Evolutionary conservation across 257 asterid genomes (phyloP), one percentile per base, ranked within the genome.

Genomic region (Echites panduratus): DNA sequence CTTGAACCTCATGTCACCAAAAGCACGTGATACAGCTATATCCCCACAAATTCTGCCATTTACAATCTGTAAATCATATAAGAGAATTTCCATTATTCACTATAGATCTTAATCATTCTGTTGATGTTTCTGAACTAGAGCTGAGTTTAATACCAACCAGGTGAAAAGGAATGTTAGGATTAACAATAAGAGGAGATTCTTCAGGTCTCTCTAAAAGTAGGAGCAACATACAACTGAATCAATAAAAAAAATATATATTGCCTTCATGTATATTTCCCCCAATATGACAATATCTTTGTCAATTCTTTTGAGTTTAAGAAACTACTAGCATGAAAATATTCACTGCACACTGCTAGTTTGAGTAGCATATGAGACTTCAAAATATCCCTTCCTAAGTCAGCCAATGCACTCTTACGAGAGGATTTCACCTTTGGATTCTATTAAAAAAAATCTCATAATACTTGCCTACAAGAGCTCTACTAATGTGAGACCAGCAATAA

Each of bases 1-100:
- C 88, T 95, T 95, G 70, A 95, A 95, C 71, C 96, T 84, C 66
- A 86, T 79, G 81, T 95, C 99, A n/a, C 99, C 99, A 80, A 95
- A 92, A 70, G 99, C 89, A 79, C 97, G 99, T 52, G 99, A 92
- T 27, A 95, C 97, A 45, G 99, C 84, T 26, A 95, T 89, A 75
- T 95, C 98, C 59, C 97, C 97, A 70, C 99, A 92, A 44, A 95
- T 90, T 82, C 99, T 87, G 77, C 99, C 98, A 77, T 92, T 81
- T 50, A 59, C 79, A 75, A 95, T 91, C 98, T 93, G 84, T 73
- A 77, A 58, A 78, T 17, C 56, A 71, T 24, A 65, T 17, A 44
- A 70, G 71, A 72, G 40, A 54, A 19, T 14, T 45, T 29, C 59
- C 35, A 26, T 62, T 49, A 58, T 66, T 38, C 29, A 45, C 59